Base-by-base conservation (phyloP, 2,329 filamentous ascomycete species). In the Colletotrichum sojae region DNA sequence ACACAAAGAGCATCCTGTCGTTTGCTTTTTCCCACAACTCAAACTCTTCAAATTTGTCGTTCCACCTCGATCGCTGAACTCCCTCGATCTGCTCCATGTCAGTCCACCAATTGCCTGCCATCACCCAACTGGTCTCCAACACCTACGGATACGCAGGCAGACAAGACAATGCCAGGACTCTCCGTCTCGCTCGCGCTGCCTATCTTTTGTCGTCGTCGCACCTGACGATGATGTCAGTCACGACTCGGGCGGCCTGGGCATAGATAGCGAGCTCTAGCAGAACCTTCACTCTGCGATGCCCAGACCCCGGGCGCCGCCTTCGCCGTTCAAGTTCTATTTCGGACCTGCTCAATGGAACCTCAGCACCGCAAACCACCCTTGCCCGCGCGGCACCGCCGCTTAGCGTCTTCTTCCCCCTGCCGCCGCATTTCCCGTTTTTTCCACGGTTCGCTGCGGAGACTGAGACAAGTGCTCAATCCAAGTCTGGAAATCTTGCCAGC, bases 281-380 rank as follows among this genome's bases (percentile, higher is more conserved):
- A n/a, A 22, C 10, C 12, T 15, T 3, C 3, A 40, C 39, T 52
- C 51, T n/a, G 22, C 45, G 51, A 31, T 25, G 62, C 39, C 20
- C 31, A 18, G 13, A 12, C 10, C 39, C 39, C 39, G 13, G 39
- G 22, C 18, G 31, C 20, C 55, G 27, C 27, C 31, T 54, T 49
- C 39, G 61, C 40, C 48, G 22, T 68, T 59, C 45, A 2, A 8
- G 13, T 52, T 66, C 62, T 66, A 61, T 69, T 69, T 69, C 45
- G 18, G 62, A 69, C 54, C 49, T 61, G 27, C 18, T 12, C 31
- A 64, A 66, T 56, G 55, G 27, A 52, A 61, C 66, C 49, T 69
- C 57, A 31, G 40, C 49, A 13, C 20, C 10, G 46, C 3, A 52
- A 36, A 25, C 22, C 22, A 25, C 31, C 27, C 61, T 8, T 18